Evolutionary conservation across 2,329 filamentous ascomycete genomes (phyloP).

Genomic region (Cytospora piceicola): DNA sequence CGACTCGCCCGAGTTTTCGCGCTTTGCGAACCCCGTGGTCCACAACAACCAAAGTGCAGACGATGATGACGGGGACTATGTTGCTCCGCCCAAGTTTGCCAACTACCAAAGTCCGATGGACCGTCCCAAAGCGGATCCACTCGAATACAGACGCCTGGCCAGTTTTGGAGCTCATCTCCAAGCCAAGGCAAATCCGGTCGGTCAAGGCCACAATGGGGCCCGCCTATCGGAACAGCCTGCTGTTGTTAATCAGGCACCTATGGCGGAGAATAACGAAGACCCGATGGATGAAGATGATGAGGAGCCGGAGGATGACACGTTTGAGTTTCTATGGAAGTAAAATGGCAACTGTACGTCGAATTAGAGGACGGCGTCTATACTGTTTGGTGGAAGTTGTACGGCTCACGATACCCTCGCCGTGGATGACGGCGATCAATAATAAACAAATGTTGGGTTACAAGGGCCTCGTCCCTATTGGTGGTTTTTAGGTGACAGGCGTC

Average conservation of each 20-base stretch:
- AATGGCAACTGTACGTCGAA: background rate
- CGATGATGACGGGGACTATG: slow-evolving; percentile 1
- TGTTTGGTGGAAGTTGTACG: slow-evolving; percentile 13
- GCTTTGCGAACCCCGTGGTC: slow-evolving; percentile 24
- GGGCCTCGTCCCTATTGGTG: slow-evolving; percentile 11
- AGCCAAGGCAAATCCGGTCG: background rate
- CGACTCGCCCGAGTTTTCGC: slow-evolving; percentile 26
- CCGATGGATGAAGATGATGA: slow-evolving; percentile 19
- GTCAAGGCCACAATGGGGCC: background rate
- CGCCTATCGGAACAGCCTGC: background rate
- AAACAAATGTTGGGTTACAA: slow-evolving; percentile 18
- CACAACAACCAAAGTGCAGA: slow-evolving; percentile 1
- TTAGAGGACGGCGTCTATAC: background rate
- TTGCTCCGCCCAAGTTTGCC: slow-evolving; percentile 17
- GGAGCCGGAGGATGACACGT: slow-evolving; percentile 28
- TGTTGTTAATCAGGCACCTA: background rate
- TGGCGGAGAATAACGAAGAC: background rate
- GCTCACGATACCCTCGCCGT: slow-evolving; percentile 28
- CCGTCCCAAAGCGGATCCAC: slow-evolving; percentile 3
- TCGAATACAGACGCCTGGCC: slow-evolving; percentile 11
- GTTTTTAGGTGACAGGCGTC: background rate
- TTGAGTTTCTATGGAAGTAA: slow-evolving; percentile 24
- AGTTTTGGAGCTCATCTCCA: slow-evolving; percentile 13
- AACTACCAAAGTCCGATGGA: slow-evolving; percentile 21
- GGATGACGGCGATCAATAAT: slow-evolving; percentile 18